phyloP scores from a whole-genome alignment of 192 early-diverging fungal species.

The Helicostylum pulchrum region DNA sequence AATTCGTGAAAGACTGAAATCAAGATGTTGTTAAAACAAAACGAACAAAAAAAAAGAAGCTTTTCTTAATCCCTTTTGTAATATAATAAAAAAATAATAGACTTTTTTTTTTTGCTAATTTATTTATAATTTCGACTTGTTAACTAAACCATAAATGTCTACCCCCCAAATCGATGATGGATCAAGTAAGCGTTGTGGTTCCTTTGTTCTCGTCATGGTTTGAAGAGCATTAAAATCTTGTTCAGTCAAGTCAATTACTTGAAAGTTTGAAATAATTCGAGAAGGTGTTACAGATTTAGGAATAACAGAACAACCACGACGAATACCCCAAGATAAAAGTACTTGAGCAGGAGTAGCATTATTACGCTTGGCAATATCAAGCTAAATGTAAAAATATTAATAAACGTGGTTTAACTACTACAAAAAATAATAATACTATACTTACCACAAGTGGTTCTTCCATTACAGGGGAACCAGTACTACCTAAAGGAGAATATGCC shows the following conservation, averaged over 20 bases:
- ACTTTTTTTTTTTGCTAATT: not conserved
- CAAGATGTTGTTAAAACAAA: not conserved
- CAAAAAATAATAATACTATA: conserved; percentile 1
- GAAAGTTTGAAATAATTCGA: conserved; percentile 27
- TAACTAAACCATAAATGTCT: not conserved
- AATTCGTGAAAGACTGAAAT: not conserved
- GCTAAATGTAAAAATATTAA: conserved; percentile 2
- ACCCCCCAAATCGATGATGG: not conserved
- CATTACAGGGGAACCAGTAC: conserved; percentile 23
- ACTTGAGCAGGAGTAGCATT: conserved; percentile 69
- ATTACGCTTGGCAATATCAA: conserved; percentile 64
- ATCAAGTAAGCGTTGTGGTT: conserved; percentile 3
- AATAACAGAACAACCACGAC: conserved; percentile 74
- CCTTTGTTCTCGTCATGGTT: not conserved
- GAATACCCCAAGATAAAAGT: conserved; percentile 70
- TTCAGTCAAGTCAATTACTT: conserved; percentile 14
- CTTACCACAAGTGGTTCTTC: conserved; percentile 26
- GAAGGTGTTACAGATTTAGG: conserved; percentile 74
- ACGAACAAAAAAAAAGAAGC: conserved; percentile 4
- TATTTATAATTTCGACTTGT: not conserved
- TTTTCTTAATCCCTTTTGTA: not conserved
- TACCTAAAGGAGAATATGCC: conserved; percentile 84
- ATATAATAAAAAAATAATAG: not conserved
- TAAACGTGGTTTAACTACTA: not conserved
- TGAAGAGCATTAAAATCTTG: conserved; percentile 2